Base-by-base conservation (phyloP, 2,329 filamentous ascomycete species). In the Claviceps pazoutovae region DNA sequence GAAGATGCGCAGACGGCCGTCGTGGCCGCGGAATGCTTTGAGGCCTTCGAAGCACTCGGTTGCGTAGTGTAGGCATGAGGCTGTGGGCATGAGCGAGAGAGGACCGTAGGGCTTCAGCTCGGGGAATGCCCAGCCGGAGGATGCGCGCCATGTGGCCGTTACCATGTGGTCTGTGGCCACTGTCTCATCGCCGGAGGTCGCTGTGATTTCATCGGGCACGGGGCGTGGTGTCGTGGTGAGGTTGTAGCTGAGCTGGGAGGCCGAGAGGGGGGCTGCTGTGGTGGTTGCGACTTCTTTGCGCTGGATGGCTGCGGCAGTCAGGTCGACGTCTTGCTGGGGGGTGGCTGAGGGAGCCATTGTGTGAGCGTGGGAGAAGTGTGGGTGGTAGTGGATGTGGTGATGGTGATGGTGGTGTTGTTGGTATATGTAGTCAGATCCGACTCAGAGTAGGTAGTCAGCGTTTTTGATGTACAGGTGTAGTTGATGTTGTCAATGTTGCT, bases 161-260 rank as follows among this genome's bases (percentile, higher is more conserved):
- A 93, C 74, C 88, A 95, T 95, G 74, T 96, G 90, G 74, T 96
- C 89, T 56, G 86, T 89, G 73, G 76, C 79, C 63, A 80, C 70
- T 56, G 75, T 79, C 64, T 76, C 74, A 55, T 61, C 57, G 57
- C 72, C 74, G 49, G 72, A 52, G 57, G 68, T 69, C 59, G 74
- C 74, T 41, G 60, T 58, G 54, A 67, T 74, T 55, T 75, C 71
- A 50, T 72, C 68, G 49, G 78, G 78, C 48, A 82, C 78, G 48
- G 68, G 56, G 55, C 75, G 76, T 1, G 75, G 77, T 51, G 62
- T 68, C 45, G 68, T 64, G 52, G 74, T 79, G 57, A 70, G 68
- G 55, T 69, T 76, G 70, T 78, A 76, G 53, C 66, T 76, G 59
- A 84, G 71, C 63, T 76, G 76, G 56, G 80, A 82, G 57, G 80